phyloP scores from a whole-genome alignment of 768 basidiomycete genomes.

The Tricholoma flavovirens region DNA sequence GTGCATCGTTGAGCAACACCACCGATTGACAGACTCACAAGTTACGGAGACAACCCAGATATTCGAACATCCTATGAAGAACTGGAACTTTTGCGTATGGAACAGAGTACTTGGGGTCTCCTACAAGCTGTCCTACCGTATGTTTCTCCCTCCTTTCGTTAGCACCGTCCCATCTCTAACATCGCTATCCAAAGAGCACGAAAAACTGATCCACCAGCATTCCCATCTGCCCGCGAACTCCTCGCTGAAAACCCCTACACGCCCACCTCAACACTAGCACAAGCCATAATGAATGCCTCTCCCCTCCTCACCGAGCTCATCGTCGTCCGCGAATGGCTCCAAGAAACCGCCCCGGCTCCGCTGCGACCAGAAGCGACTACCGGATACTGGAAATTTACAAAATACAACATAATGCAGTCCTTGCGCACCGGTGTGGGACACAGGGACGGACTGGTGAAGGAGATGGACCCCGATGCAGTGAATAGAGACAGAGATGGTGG shows the following conservation, averaged over 20 bases:
- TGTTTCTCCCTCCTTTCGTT: slow-evolving; percentile 21
- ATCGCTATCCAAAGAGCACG: slow-evolving; percentile 38
- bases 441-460: slow-evolving; percentile 48
- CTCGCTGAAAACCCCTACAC: slow-evolving; percentile 76
- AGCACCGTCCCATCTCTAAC: not conserved
- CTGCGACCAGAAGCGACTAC: slow-evolving; percentile 65
- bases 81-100: slow-evolving; percentile 59
- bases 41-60: slow-evolving; percentile 39
- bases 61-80: slow-evolving; percentile 40
- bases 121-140: slow-evolving; percentile 74
- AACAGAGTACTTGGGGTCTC: slow-evolving; percentile 79
- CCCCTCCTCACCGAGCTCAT: slow-evolving; percentile 69
- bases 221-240: slow-evolving; percentile 49
- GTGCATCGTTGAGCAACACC: slow-evolving; percentile 2
- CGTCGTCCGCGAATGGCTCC: slow-evolving; percentile 84
- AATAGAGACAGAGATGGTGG: slow-evolving; percentile 39
- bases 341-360: slow-evolving; percentile 63
- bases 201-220: slow-evolving; percentile 48
- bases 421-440: slow-evolving; percentile 42
- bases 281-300: slow-evolving; percentile 63
- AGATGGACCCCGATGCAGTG: slow-evolving; percentile 80
- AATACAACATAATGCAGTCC: slow-evolving; percentile 63
- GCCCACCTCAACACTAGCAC: slow-evolving; percentile 68
- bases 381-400: slow-evolving; percentile 83
- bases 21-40: slow-evolving; percentile 37